Evolutionary conservation across 225 moss, liverwort and hornwort genomes (phyloP).

Genomic region (Ulota crispa): DNA sequence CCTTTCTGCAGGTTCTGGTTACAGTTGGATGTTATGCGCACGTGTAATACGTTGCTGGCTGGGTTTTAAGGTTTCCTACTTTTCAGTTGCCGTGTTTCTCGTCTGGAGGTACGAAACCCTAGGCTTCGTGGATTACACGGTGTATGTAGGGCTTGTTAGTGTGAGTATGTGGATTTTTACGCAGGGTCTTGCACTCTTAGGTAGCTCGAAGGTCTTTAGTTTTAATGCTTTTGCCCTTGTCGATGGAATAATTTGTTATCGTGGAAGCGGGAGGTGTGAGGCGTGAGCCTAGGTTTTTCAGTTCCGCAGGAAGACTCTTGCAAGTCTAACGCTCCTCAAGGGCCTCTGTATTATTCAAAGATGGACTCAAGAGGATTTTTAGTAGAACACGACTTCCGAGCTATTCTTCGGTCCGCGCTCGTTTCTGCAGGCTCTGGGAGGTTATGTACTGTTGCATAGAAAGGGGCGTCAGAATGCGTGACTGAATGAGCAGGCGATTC

Average conservation of each 20-base stretch:
- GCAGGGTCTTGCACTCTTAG: neutral
- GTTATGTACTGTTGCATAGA: neutral
- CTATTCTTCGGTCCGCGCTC: neutral
- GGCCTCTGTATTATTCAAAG: neutral
- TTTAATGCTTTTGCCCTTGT: neutral
- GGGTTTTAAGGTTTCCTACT: neutral
- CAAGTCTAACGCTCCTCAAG: neutral
- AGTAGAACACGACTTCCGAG: neutral
- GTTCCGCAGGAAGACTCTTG: neutral
- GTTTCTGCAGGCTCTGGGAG: slow-evolving; percentile 1
- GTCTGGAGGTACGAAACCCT: slow-evolving; percentile 30
- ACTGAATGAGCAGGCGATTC: neutral
- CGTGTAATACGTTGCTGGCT: neutral
- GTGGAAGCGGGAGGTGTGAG: neutral
- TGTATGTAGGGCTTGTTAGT: neutral
- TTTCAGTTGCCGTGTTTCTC: neutral
- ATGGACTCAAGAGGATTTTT: neutral
- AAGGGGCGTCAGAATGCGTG: neutral
- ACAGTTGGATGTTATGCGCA: neutral
- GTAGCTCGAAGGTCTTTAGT: neutral
- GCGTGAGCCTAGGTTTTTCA: slow-evolving; percentile 8
- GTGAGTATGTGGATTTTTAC: slow-evolving; percentile 9
- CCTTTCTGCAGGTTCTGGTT: slow-evolving; percentile 8
- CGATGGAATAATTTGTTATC: neutral
- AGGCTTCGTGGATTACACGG: neutral